Evolutionary conservation across 345 rosid genomes (phyloP).

Genomic region (Brassica incana): DNA sequence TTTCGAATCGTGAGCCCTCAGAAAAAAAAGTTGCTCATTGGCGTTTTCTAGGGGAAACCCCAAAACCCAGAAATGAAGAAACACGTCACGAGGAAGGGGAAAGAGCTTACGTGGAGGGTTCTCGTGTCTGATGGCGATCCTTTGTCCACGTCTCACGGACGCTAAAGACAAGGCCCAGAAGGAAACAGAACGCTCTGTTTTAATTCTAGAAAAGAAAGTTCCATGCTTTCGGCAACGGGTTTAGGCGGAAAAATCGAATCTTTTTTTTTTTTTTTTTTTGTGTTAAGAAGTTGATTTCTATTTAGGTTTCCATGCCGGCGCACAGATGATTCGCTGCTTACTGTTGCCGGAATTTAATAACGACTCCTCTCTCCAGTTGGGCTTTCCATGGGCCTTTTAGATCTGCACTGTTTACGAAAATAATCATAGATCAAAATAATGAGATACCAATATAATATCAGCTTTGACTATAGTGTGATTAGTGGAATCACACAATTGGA

Average conservation of each 20-base stretch:
- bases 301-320: conserved; percentile 36
- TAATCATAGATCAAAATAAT: background rate
- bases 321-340: conserved; percentile 12
- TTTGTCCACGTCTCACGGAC: conserved; percentile 41
- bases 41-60: conserved; percentile 3
- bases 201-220: conserved; percentile 19
- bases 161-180: conserved; percentile 35
- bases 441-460: no score
- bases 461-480: background rate
- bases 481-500: background rate
- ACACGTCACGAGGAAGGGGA: background rate
- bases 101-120: conserved; percentile 29
- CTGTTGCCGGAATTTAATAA: conserved; percentile 14
- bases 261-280: no score
- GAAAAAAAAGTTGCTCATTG: conserved; percentile 25
- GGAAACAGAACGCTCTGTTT: conserved; percentile 23
- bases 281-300: conserved; percentile 1
- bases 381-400: conserved; percentile 27
- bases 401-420: background rate
- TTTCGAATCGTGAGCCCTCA: background rate
- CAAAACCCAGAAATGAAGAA: conserved; percentile 22
- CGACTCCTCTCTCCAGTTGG: conserved; percentile 5
- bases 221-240: conserved; percentile 31
- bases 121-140: conserved; percentile 31
- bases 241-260: conserved; percentile 31